These are phyloP conservation scores for Ophiobolus disseminans DNA, from an alignment of 2,329 filamentous ascomycete species.

Conservation along the genomic window DNA sequence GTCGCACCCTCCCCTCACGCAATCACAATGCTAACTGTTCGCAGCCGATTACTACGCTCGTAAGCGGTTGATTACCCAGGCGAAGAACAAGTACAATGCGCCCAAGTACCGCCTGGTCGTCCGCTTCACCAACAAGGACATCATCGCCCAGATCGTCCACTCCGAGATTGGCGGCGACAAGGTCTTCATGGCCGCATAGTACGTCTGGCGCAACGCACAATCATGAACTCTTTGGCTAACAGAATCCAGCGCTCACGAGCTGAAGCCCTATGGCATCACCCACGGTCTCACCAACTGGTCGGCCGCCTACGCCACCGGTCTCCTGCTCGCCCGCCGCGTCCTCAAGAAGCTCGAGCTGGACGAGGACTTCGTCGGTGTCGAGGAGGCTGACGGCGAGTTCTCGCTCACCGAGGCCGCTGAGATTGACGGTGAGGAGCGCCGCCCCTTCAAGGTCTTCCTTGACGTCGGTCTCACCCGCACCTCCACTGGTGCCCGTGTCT, in stretches of 20 bases:
- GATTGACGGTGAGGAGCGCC: constrained; percentile 86
- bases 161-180: constrained; percentile 98
- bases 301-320: constrained; percentile 94
- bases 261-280: constrained; percentile 94
- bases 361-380: constrained; percentile 91
- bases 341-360: constrained; percentile 97
- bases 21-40: constrained; percentile 61
- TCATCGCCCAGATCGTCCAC: constrained; percentile 95
- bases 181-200: constrained; percentile 69
- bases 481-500: constrained; percentile 97
- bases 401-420: constrained; percentile 92
- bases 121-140: constrained; percentile 99
- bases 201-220: constrained; percentile 9
- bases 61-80: constrained; percentile 99
- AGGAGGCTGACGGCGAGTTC: constrained; percentile 97
- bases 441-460: constrained; percentile 99
- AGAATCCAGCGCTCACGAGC: constrained; percentile 76
- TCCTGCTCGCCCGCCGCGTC: constrained; percentile 94
- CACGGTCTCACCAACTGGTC: constrained; percentile 99
- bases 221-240: constrained; percentile 10
- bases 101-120: constrained; percentile 99
- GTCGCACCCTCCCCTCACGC: constrained; percentile 50
- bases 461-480: constrained; percentile 97
- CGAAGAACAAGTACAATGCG: constrained; percentile 99
- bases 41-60: constrained; percentile 98